Conservation (phyloP, 352 stramenopile species). For the Phytophthora palmivora region DNA sequence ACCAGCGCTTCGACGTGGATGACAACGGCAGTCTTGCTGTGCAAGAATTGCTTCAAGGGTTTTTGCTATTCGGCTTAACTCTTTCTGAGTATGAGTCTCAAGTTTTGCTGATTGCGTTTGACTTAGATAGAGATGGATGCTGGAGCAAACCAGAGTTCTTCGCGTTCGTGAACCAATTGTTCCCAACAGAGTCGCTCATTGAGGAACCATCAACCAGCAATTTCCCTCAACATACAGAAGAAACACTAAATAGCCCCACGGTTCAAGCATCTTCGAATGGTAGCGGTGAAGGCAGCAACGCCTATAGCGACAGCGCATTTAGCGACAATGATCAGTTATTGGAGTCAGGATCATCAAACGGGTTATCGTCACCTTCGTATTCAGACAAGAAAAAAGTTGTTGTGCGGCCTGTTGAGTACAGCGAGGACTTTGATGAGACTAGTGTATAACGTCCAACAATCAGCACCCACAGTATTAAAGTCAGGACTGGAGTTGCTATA, state of each 20-base stretch:
- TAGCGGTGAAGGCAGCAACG: background rate
- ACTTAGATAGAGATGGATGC: constrained; percentile 58
- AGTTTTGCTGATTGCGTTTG: constrained; percentile 60
- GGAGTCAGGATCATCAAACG: constrained; percentile 25
- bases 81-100: constrained; percentile 52
- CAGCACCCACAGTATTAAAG: background rate
- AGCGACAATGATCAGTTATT: constrained; percentile 30
- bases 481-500: constrained; percentile 32
- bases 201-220: background rate
- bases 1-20: constrained; percentile 63
- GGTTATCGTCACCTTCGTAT: constrained; percentile 23
- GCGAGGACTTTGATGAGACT: constrained; percentile 61
- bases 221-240: background rate
- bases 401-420: constrained; percentile 48
- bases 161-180: constrained; percentile 48
- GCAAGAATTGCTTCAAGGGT: constrained; percentile 59
- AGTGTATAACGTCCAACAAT: constrained; percentile 8
- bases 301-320: constrained; percentile 21
- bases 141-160: constrained; percentile 62
- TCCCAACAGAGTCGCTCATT: constrained; percentile 26
- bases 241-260: background rate
- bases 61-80: constrained; percentile 46
- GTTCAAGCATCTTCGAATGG: background rate
- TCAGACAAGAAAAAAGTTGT: constrained; percentile 17
- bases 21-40: constrained; percentile 65